These are phyloP conservation scores for Trametes versicolor DNA, from an alignment of 1,284 basidiomycete species.

Conservation along the genomic window DNA sequence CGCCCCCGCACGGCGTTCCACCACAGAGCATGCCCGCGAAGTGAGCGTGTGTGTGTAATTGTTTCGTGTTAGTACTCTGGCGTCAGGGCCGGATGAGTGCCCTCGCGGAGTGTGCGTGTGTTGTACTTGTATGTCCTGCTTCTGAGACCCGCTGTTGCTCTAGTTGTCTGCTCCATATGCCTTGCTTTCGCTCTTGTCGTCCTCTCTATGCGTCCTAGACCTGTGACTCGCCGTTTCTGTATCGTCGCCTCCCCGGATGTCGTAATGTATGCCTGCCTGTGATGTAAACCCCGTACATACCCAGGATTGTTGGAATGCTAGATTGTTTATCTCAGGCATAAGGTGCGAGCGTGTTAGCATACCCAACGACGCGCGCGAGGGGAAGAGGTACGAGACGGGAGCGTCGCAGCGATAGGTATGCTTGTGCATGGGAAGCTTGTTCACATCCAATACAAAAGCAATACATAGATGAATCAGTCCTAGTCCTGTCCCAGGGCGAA, in stretches of 20 bases:
- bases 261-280: not conserved
- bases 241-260: not conserved
- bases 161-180: not conserved
- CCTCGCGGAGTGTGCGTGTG: not conserved
- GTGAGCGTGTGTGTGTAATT: not conserved
- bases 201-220: not conserved
- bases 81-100: not conserved
- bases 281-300: conserved; percentile 11
- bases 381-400: no score
- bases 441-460: no score
- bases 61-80: not conserved
- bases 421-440: no score
- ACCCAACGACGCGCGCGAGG: not conserved
- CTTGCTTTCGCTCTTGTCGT: conserved; percentile 2
- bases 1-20: conserved; percentile 13
- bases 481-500: not conserved
- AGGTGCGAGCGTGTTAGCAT: no score
- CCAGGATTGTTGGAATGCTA: not conserved
- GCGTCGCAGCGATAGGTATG: no score
- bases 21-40: conserved; percentile 17
- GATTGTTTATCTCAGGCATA: not conserved
- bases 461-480: not conserved
- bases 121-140: not conserved
- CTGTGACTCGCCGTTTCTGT: not conserved
- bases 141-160: not conserved